Percentiles rank a stretch among this genome's conserved stretches.
Evolutionary conservation across 2,329 filamentous ascomycete species (phyloP).

Genomic region (Botrytis cinerea): DNA sequence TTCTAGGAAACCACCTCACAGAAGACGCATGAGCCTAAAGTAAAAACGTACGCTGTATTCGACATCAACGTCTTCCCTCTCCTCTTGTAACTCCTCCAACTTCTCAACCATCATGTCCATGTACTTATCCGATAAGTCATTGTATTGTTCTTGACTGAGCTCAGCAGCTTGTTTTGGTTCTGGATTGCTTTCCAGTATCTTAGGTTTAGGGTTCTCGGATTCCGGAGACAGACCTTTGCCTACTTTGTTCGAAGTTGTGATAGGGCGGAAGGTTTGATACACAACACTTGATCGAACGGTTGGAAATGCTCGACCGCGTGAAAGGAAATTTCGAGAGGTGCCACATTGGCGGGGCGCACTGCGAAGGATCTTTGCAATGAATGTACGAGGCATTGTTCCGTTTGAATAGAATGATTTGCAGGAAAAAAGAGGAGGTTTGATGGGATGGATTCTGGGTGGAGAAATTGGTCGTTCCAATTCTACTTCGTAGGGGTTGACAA

Average conservation of each 20-base stretch:
- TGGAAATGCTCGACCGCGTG: not conserved
- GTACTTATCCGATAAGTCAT: conserved; percentile 75
- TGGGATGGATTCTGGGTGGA: not conserved
- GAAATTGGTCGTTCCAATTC: not conserved
- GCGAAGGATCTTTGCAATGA: conserved; percentile 16
- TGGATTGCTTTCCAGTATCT: conserved; percentile 46
- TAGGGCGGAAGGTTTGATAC: conserved; percentile 29
- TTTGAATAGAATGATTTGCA: not conserved
- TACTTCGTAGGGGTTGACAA: not conserved
- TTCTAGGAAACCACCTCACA: not conserved
- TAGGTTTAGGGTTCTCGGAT: conserved; percentile 53
- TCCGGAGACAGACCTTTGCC: conserved; percentile 61
- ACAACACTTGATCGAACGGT: not conserved
- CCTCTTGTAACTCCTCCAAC: conserved; percentile 76
- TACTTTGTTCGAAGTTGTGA: conserved; percentile 43
- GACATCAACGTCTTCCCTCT: conserved; percentile 74
- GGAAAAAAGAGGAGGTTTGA: not conserved
- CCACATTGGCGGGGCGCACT: conserved; percentile 7
- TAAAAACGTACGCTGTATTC: conserved; percentile 75
- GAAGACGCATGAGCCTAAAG: not conserved
- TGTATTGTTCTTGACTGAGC: conserved; percentile 71
- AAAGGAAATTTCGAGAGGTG: conserved; percentile 7
- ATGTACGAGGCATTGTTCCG: conserved; percentile 19
- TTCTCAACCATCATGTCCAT: conserved; percentile 58
- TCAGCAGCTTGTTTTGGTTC: conserved; percentile 58